These are phyloP conservation scores for Pestalotiopsis sp. DNA, from an alignment of 2,329 filamentous ascomycete species.

Conservation along the genomic window DNA sequence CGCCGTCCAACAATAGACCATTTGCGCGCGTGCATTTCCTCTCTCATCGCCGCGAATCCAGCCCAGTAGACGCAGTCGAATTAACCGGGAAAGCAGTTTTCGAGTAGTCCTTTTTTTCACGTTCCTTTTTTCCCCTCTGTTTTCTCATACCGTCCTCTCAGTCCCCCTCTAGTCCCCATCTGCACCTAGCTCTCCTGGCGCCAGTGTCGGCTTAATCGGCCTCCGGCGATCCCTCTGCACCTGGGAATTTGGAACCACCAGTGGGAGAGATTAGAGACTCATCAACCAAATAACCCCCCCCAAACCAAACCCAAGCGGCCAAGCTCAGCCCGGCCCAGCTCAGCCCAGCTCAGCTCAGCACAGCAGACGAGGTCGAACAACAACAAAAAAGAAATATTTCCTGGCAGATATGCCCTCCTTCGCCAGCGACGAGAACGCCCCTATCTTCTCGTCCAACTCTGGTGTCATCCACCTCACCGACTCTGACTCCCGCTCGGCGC, in stretches of 20 bases:
- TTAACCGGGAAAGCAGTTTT: not conserved
- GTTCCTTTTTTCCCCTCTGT: not conserved
- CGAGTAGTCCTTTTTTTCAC: not conserved
- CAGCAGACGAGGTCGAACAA: not conserved
- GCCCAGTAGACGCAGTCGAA: not conserved
- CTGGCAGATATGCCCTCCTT: constrained; percentile 55
- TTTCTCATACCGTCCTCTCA: not conserved
- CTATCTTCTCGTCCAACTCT: constrained; percentile 30
- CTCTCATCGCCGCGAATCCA: not conserved
- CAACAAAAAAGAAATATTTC: not conserved
- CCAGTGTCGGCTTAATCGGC: constrained; percentile 6
- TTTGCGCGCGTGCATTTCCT: not conserved
- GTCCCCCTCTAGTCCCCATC: not conserved
- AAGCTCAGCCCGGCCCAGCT: not conserved
- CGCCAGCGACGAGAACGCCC: constrained; percentile 44
- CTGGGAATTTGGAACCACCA: constrained; percentile 7
- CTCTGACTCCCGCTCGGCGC: constrained; percentile 19
- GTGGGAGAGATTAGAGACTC: not conserved
- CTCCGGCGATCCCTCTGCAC: not conserved
- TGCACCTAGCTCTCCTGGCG: constrained; percentile 1
- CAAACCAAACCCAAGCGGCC: not conserved
- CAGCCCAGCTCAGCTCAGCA: not conserved
- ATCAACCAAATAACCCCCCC: not conserved
- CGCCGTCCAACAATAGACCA: not conserved
- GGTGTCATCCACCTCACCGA: constrained; percentile 34